phyloP scores from a whole-genome alignment of 2,329 filamentous ascomycete genomes.

The Emydomyces testavorans region DNA sequence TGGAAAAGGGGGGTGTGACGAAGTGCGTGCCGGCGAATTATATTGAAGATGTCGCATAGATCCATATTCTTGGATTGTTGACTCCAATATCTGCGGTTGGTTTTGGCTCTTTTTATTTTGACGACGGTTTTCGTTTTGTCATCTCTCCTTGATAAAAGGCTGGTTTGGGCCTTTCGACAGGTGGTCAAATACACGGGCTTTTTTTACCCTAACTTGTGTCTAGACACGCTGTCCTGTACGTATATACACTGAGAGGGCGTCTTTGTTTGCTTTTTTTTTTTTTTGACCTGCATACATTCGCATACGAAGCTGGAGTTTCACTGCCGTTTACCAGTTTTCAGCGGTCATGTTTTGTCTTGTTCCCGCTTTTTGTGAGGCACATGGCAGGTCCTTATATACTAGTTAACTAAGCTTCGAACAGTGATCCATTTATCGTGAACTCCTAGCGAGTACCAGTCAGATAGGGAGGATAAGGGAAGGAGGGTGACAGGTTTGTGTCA shows the following conservation, averaged over 20 bases:
- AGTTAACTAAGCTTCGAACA: no score
- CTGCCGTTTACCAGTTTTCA: no score
- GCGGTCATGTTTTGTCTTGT: no score
- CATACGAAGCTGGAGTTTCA: no score
- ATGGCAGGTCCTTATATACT: no score
- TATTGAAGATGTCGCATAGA: slow-evolving; percentile 48
- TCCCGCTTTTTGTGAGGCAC: no score
- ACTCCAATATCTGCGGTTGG: no score
- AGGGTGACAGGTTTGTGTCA: no score
- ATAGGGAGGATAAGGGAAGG: no score
- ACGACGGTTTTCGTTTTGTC: neutral
- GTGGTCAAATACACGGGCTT: slow-evolving; percentile 1
- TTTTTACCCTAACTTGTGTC: slow-evolving; percentile 1
- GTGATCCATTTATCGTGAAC: no score
- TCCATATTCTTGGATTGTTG: no score
- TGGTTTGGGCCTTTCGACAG: neutral
- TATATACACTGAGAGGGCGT: neutral
- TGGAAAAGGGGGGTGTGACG: slow-evolving; percentile 76
- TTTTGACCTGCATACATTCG: neutral
- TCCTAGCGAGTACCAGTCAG: no score
- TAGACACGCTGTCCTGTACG: neutral
- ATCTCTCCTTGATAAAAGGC: neutral
- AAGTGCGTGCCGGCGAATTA: slow-evolving; percentile 93
- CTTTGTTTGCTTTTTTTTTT: neutral
- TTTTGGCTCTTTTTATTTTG: neutral